Evolutionary conservation across 805 yeast genomes (phyloP), one percentile per base, ranked within the genome.

Genomic region (Schwanniomyces polymorphus): DNA sequence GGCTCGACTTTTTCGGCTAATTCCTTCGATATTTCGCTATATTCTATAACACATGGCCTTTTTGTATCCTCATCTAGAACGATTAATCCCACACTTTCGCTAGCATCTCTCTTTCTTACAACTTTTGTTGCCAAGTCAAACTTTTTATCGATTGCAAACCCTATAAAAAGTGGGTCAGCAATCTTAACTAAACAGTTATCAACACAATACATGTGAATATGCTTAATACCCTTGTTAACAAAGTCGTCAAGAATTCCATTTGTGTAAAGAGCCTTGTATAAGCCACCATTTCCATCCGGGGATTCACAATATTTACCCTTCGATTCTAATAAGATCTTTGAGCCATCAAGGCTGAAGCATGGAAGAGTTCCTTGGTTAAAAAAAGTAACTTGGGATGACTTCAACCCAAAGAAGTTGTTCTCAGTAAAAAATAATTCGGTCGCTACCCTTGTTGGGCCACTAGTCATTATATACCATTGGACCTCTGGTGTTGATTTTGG

Each of bases 211-310:
- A 91, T 89, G 69, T 94, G 97, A 51, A 94, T 78, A 63, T 94
- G 98, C 65, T 88, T 82, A 53, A 92, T 81, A 5, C 90, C 91
- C 47, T 82, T 83, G 7, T 56, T 49, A 26, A 69, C 60, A 63
- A 94, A 80, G 63, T 92, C 97, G 6, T 79, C 78, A 27, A 94
- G 59, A 16, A 91, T 72, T 2, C 81, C 79, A 54, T 85, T 80
- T 38, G 78, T 78, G 56, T 72, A 68, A 34, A 94, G 75, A 0
- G 97, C 98, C 60, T 82, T 85, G 72, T 94, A 94, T 43, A 94
- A 74, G 1, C 99, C 99, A 48, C 99, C 99, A 64, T 94, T 94
- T 1, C 99, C 99, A 67, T 94, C 98, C 1, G 99, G 99, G 6
- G 97, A 88, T 58, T 87, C 86, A 25, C 91, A 85, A 33, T 89